A percentile compares a stretch with the other conserved stretches of the same genome.
Conservation (phyloP, 1,284 basidiomycete species). For the Irpex lacteus region DNA sequence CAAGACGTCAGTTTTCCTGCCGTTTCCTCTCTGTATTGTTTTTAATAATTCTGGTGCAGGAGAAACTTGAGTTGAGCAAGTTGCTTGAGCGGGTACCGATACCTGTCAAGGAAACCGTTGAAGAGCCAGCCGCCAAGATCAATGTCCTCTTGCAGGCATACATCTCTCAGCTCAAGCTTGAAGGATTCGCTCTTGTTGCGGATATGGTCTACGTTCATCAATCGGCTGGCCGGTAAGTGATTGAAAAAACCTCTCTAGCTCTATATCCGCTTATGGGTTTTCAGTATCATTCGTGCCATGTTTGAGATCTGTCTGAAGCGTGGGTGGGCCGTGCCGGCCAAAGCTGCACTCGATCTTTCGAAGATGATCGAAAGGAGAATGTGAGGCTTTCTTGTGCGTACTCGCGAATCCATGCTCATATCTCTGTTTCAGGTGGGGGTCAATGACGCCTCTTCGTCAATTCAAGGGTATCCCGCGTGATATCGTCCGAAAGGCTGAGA, state of each 20-base stretch:
- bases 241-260: not conserved
- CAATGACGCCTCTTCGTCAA: constrained; percentile 96
- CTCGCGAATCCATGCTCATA: constrained; percentile 8
- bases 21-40: constrained; percentile 47
- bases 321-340: constrained; percentile 95
- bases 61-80: constrained; percentile 92
- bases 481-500: constrained; percentile 90
- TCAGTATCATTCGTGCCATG: constrained; percentile 91
- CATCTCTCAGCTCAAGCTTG: constrained; percentile 92
- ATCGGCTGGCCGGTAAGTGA: constrained; percentile 77
- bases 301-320: constrained; percentile 98
- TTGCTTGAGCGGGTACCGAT: constrained; percentile 95
- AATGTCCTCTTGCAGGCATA: constrained; percentile 96
- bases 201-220: constrained; percentile 98
- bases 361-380: constrained; percentile 96
- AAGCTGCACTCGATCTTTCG: constrained; percentile 90
- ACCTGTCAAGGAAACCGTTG: constrained; percentile 95
- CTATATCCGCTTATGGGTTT: constrained; percentile 14
- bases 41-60: constrained; percentile 31
- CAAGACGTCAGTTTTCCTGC: constrained; percentile 28
- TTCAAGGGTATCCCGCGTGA: constrained; percentile 90
- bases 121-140: constrained; percentile 96
- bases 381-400: constrained; percentile 37
- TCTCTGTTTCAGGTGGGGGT: constrained; percentile 74
- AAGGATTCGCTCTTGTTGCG: constrained; percentile 94